Evolutionary conservation across 2,329 filamentous ascomycete species (phyloP).

Genomic region (Fusarium annulatum): DNA sequence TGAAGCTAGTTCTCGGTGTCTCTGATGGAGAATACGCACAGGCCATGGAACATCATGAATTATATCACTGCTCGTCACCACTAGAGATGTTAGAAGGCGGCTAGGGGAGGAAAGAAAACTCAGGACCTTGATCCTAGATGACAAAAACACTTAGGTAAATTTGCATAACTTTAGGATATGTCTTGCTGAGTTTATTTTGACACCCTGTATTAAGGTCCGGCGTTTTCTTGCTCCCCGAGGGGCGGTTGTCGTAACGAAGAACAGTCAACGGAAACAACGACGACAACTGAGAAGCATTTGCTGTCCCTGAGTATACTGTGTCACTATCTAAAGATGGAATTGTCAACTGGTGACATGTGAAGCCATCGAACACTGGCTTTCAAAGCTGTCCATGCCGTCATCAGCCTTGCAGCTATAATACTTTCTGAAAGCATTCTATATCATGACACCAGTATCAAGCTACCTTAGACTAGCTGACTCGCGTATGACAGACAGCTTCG

Average conservation of each 20-base stretch:
- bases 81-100: not conserved
- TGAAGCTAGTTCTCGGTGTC: not conserved
- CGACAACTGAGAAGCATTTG: not conserved
- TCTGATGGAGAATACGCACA: not conserved
- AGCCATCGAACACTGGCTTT: not conserved
- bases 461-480: not conserved
- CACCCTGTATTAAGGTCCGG: too few species aligned
- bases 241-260: too few species aligned
- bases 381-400: conserved; percentile 5
- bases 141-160: too few species aligned
- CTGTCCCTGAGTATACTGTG: not conserved
- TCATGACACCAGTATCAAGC: conserved; percentile 2
- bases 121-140: too few species aligned
- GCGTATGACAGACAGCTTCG: not conserved
- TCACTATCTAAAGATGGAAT: not conserved
- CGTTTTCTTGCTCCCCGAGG: too few species aligned
- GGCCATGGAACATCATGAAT: not conserved
- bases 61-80: not conserved
- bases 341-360: not conserved
- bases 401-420: not conserved
- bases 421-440: not conserved
- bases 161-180: too few species aligned
- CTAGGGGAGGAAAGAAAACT: too few species aligned
- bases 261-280: not conserved
- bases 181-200: too few species aligned